A percentile compares a stretch with the other conserved stretches of the same genome.
Evolutionary conservation across 2,329 filamentous ascomycete genomes (phyloP).

Genomic region (Chalaropsis thielavioides): DNA sequence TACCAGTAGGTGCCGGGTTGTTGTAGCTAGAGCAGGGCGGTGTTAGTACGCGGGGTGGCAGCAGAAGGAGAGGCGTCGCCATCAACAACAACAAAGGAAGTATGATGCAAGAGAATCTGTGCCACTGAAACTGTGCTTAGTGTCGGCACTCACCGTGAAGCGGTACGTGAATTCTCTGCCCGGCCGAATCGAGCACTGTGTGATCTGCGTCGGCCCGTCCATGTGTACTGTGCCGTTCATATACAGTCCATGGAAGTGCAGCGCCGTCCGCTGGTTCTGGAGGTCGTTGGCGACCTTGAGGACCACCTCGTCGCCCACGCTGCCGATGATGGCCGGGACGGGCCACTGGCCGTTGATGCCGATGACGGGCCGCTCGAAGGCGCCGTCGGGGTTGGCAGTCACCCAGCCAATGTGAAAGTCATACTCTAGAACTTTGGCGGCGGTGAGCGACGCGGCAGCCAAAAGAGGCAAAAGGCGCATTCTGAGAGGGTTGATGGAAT

Average conservation of each 20-base stretch:
- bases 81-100: too few relatives aligned
- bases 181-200: constrained; percentile 52
- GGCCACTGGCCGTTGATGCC: constrained; percentile 69
- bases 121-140: too few relatives aligned
- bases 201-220: constrained; percentile 53
- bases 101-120: too few relatives aligned
- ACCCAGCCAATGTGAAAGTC: constrained; percentile 62
- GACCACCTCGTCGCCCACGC: constrained; percentile 46
- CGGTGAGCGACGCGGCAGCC: constrained; percentile 21
- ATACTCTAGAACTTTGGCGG: constrained; percentile 38
- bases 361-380: constrained; percentile 49
- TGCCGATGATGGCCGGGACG: constrained; percentile 49
- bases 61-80: too few relatives aligned
- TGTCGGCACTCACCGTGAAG: constrained; percentile 54
- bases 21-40: constrained; percentile 21
- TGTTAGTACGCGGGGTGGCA: neutral
- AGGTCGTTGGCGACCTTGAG: constrained; percentile 45
- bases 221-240: constrained; percentile 53
- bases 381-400: constrained; percentile 54
- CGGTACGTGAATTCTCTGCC: constrained; percentile 55
- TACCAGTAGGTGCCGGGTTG: constrained; percentile 72
- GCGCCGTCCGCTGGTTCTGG: constrained; percentile 46
- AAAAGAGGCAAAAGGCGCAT: constrained; percentile 9
- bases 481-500: neutral
- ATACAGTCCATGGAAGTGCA: constrained; percentile 59